A percentile compares a stretch with the other conserved stretches of the same genome.
phyloP scores from a whole-genome alignment of 306 rosid species.

The Begonia masoniana region DNA sequence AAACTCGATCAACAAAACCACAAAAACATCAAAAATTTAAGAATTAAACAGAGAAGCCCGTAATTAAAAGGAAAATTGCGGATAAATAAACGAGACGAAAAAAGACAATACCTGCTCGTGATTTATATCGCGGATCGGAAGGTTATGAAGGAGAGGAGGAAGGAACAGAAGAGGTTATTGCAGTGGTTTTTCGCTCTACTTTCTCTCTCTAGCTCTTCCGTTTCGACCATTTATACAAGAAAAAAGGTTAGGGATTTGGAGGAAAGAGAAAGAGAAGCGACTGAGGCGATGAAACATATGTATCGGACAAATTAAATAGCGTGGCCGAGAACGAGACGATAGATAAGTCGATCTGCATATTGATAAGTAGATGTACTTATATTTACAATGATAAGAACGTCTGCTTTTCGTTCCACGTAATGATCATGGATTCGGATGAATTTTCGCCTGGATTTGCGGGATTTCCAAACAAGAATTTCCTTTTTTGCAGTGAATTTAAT shows the following conservation, averaged over 20 bases:
- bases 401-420: conserved; percentile 6
- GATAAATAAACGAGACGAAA: conserved; percentile 7
- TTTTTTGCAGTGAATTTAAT: not conserved
- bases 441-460: conserved; percentile 34
- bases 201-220: conserved; percentile 61
- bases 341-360: conserved; percentile 13
- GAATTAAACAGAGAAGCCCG: not conserved
- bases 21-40: not conserved
- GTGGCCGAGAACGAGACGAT: conserved; percentile 57
- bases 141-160: conserved; percentile 16
- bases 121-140: conserved; percentile 62
- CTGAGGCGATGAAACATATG: conserved; percentile 59
- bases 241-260: conserved; percentile 70
- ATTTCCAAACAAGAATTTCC: conserved; percentile 11
- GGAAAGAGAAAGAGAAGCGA: conserved; percentile 31
- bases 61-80: conserved; percentile 9
- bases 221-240: conserved; percentile 59
- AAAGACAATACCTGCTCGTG: conserved; percentile 25
- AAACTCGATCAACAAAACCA: not conserved
- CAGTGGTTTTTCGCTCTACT: conserved; percentile 43
- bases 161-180: conserved; percentile 21
- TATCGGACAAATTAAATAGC: conserved; percentile 75
- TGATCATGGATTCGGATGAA: conserved; percentile 23
- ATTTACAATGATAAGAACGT: conserved; percentile 3
- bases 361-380: conserved; percentile 22